Base-by-base conservation (phyloP, 176 grass and related monocot genomes). In the Avena eriantha region DNA sequence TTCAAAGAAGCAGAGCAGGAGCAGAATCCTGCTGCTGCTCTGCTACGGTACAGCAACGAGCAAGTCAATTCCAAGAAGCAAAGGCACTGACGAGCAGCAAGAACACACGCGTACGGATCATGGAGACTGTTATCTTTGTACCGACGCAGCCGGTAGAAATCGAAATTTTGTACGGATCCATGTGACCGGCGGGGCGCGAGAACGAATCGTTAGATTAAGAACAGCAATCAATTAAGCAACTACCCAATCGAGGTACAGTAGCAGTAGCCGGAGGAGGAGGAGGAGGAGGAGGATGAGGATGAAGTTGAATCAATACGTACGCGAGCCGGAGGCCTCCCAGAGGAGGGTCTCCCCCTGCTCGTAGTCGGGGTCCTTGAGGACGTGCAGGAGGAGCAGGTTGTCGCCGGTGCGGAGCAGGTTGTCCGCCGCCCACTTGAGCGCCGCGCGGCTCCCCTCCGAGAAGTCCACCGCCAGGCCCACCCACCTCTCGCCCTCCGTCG, bases 261-360 rank as follows among this genome's bases (percentile, higher is more conserved):
- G 55, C 3, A 39, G 29, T 29, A 29, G 55, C 3, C 31, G 29
- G 1, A 29, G 55, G 2, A 39, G 47, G 12, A n/a, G 10, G 23
- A 21, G 43, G 53, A 33, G 55, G 2, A 39, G 47, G 12, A n/a
- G 10, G 23, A 21, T 33, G 53, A 33, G 24, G 68, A 41, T 41
- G 39, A 41, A 7, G 60, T 29, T 21, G 0, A 7, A 10, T 29
- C 24, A 31, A 36, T 19, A 57, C 87, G 16, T 66, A 92, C 89
- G 94, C 3, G 94, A 93, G 68, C 91, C 91, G 7, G 94, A 89
- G 78, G 89, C 29, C 23, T 95, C 93, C 93, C 93, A 95, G 77
- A 95, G 93, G 84, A 93, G 85, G 86, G 91, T 88, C 87, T 93
- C 91, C 31, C 91, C 87, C 84, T 85, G 91, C 71, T 93, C 91